Conservation (phyloP, 208 protist genomes). For the Trichomonas vaginalis region DNA sequence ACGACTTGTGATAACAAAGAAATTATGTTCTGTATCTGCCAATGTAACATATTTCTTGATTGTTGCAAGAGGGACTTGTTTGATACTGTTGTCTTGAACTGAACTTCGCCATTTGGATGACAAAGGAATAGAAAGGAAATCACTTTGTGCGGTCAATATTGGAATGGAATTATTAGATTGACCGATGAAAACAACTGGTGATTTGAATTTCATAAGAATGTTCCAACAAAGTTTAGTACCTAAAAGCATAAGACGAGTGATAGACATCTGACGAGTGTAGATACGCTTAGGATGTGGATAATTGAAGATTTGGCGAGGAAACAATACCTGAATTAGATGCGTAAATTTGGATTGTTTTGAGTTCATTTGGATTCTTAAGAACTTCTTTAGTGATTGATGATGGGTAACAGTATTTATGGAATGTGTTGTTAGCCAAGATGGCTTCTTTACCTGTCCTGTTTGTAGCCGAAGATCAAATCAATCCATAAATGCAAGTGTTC, state of each 20-base stretch:
- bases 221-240: too few species aligned
- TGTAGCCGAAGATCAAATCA: conserved; percentile 54
- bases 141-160: neutral
- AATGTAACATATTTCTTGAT: neutral
- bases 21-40: neutral
- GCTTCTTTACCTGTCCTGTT: conserved; percentile 34
- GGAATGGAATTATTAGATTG: neutral
- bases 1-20: neutral
- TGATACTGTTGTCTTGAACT: neutral
- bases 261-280: neutral
- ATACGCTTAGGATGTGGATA: neutral
- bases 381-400: neutral
- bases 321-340: neutral
- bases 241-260: neutral
- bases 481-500: conserved; percentile 48
- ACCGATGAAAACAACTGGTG: neutral
- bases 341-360: neutral
- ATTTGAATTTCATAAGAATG: neutral
- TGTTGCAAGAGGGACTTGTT: neutral
- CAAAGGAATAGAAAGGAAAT: neutral
- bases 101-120: neutral
- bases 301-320: neutral
- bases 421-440: neutral
- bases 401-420: neutral
- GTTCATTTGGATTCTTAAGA: neutral